phyloP scores from a whole-genome alignment of 192 early-diverging fungal species.

The Coemansia sp. region DNA sequence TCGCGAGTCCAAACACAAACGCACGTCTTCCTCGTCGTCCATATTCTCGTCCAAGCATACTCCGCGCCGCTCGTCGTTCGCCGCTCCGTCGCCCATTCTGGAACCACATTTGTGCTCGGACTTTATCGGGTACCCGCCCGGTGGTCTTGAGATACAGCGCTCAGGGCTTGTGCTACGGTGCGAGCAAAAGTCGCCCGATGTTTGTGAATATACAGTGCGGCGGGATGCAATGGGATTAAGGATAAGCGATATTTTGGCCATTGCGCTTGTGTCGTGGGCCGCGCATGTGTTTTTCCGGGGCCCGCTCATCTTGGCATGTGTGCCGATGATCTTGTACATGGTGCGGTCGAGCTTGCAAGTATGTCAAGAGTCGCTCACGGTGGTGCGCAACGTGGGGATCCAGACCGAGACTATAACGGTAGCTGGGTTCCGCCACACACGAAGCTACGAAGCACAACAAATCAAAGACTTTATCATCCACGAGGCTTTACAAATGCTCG shows the following conservation, averaged over 20 bases:
- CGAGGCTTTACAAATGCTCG: slow-evolving; percentile 44
- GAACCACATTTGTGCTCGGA: neutral
- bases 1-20: slow-evolving; percentile 38
- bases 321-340: slow-evolving; percentile 40
- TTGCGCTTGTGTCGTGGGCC: slow-evolving; percentile 47
- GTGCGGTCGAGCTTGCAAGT: slow-evolving; percentile 33
- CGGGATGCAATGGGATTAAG: slow-evolving; percentile 36
- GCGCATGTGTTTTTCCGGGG: slow-evolving; percentile 48
- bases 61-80: neutral
- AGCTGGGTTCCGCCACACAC: slow-evolving; percentile 30
- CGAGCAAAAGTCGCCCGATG: slow-evolving; percentile 49
- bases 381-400: slow-evolving; percentile 48
- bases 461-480: slow-evolving; percentile 49
- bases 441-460: slow-evolving; percentile 32
- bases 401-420: slow-evolving; percentile 41
- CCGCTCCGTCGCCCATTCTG: neutral
- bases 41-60: slow-evolving; percentile 12
- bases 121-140: slow-evolving; percentile 52
- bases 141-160: slow-evolving; percentile 36
- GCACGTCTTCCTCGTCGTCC: slow-evolving; percentile 40
- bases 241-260: slow-evolving; percentile 36
- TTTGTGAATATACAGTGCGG: slow-evolving; percentile 42
- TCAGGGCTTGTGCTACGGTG: slow-evolving; percentile 37
- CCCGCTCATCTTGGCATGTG: slow-evolving; percentile 22
- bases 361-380: slow-evolving; percentile 45